Evolutionary conservation across 352 stramenopile species (phyloP).

Genomic region (Pythium scleroteichum): DNA sequence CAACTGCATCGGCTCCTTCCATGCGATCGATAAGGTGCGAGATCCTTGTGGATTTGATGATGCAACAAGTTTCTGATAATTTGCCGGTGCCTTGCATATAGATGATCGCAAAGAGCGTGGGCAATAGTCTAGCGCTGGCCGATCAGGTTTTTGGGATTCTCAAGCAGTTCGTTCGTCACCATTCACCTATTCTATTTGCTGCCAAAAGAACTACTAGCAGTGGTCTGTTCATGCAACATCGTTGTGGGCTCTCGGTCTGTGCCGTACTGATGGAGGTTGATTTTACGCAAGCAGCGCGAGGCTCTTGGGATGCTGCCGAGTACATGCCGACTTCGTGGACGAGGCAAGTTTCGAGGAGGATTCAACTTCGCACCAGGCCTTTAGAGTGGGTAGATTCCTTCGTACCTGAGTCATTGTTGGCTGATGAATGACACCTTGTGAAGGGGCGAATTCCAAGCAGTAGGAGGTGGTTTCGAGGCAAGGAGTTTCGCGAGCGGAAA

Average conservation of each 20-base stretch:
- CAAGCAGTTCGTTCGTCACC: slow-evolving; percentile 67
- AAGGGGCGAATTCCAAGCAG: background rate
- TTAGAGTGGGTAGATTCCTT: background rate
- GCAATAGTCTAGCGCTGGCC: slow-evolving; percentile 47
- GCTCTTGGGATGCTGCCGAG: slow-evolving; percentile 50
- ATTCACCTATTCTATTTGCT: slow-evolving; percentile 71
- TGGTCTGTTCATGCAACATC: slow-evolving; percentile 25
- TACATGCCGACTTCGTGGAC: slow-evolving; percentile 67
- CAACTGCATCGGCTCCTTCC: slow-evolving; percentile 66
- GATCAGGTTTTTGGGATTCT: slow-evolving; percentile 69
- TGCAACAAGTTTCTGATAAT: background rate
- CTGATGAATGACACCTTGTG: background rate
- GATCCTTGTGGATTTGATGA: too few species aligned
- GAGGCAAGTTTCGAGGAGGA: slow-evolving; percentile 63
- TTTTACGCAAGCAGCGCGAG: slow-evolving; percentile 15
- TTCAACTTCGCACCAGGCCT: slow-evolving; percentile 36
- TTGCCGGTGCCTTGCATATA: too few species aligned
- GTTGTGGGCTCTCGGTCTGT: too few species aligned
- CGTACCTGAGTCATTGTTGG: background rate
- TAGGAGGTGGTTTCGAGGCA: slow-evolving; percentile 36
- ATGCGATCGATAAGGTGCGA: slow-evolving; percentile 62
- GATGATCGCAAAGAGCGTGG: slow-evolving; percentile 61
- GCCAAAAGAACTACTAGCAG: slow-evolving; percentile 36
- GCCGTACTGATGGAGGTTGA: too few species aligned
- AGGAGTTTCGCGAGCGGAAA: slow-evolving; percentile 47